Evolutionary conservation across 768 basidiomycete species (phyloP).

Genomic region (Mycena sanguinolenta): DNA sequence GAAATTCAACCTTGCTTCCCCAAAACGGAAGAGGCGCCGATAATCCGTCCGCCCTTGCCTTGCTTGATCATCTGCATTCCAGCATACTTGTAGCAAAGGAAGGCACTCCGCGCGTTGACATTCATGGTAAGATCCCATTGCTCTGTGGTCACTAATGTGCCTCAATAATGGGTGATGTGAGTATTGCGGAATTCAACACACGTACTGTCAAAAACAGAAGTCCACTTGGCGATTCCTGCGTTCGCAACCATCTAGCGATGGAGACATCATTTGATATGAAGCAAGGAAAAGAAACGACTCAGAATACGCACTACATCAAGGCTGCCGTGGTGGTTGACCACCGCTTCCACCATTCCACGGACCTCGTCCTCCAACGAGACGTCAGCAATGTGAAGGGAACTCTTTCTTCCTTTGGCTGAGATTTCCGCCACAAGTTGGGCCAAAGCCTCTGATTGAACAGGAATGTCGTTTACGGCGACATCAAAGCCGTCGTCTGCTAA

Average conservation of each 20-base stretch:
- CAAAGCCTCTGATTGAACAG: conserved; percentile 42
- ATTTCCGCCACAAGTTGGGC: conserved; percentile 43
- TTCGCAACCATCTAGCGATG: conserved; percentile 45
- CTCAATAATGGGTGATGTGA: neutral
- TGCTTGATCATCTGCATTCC: conserved; percentile 54
- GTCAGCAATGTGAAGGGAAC: conserved; percentile 43
- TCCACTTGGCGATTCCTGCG: conserved; percentile 38
- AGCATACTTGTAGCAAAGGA: conserved; percentile 57
- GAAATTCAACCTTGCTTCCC: conserved; percentile 32
- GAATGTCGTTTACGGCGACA: conserved; percentile 55
- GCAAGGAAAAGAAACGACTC: neutral
- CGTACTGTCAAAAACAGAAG: conserved; percentile 26
- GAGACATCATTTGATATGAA: neutral
- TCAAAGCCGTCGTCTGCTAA: conserved; percentile 58
- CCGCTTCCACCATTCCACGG: conserved; percentile 45
- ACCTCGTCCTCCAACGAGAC: conserved; percentile 53
- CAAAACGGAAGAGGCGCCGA: conserved; percentile 44
- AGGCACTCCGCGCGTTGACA: conserved; percentile 50
- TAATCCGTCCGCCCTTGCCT: conserved; percentile 53
- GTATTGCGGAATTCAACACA: too few relatives aligned
- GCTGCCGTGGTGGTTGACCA: conserved; percentile 45
- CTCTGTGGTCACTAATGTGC: conserved; percentile 31
- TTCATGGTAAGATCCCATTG: conserved; percentile 43
- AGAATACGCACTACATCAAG: conserved; percentile 41
- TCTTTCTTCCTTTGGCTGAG: conserved; percentile 35